Base-by-base conservation (phyloP, 495 filamentous ascomycete genomes). In the Talaromyces adpressus region DNA sequence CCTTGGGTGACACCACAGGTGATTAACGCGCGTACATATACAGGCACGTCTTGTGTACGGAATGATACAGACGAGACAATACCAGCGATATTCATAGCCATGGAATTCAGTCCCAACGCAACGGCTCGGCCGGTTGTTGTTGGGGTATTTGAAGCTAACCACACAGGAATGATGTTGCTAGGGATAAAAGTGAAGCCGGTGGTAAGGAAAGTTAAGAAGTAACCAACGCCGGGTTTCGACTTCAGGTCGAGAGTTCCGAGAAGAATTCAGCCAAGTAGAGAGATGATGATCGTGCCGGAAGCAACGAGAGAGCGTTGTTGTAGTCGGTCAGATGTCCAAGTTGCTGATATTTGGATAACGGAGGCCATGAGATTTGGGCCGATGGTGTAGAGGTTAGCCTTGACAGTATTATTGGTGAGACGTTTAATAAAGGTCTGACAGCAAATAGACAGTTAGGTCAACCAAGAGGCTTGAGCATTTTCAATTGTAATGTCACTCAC, bases 161-260 rank as follows among this genome's bases (percentile, higher is more conserved):
- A 86, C 18, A 70, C 72, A 63, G 78, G 76, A 0, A 81, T 71
- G 7, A 82, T 57, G 69, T 74, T 76, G 0, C 59, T 75, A 53
- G 63, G 79, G 64, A 68, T 80, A 25, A 74, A 78, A 16, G 79
- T 70, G 0, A 77, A 78, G 75, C 87, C 88, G 11, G 84, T 86
- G 85, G 91, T 89, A 78, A 91, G 39, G 85, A 91, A 91, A 52
- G 80, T 83, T 20, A 87, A 85, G 59, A 89, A 91, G 63, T 91
- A 91, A 5, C 86, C 86, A 0, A 89, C 80, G n/a, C 81, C 29
- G 83, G 75, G 56, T 85, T 71, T 4, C 70, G 30, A 47, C 1
- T 81, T 59, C 1, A 87, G 84, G 65, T 91, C 83, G 57, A 89
- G 85, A 14, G 81, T 75, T 0, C 84, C 82, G 54, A 85, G 86